Base-by-base conservation (phyloP, 2,329 filamentous ascomycete species). In the Lachnellula suecica region DNA sequence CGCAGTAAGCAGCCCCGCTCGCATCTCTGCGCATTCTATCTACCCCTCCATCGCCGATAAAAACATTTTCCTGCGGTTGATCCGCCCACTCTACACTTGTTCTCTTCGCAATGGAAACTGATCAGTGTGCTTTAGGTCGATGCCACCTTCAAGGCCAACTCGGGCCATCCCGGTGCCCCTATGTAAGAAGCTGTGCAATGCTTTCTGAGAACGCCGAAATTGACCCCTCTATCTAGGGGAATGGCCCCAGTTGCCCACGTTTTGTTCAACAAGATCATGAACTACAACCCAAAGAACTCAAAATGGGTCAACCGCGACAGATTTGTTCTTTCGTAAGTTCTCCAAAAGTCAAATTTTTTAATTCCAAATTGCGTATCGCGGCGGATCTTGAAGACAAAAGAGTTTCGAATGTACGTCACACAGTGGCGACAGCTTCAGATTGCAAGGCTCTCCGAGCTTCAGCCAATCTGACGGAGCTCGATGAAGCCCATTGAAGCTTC, bases 251-350 rank as follows among this genome's bases (percentile, higher is more conserved):
- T 92, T 70, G 87, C 94, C 74, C 94, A 97, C 82, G 91, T 97
- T 69, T 85, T 99, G 62, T 99, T 90, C 81, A 96, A 96, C 85
- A 95, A 94, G 76, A 95, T 97, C 83, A 91, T 99, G 91, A 95
- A 79, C 74, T 99, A 97, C 84, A 99, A 97, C 87, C 94, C 94
- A 68, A 95, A 97, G 87, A 97, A 96, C 84, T 90, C 94, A 66
- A 82, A 91, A 62, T 99, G 92, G 92, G 70, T 94, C 68, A 97
- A 97, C 85, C 88, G 94, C 70, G 94, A 99, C 78, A 89, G 94
- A 74, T 99, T 99, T 71, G 91, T 99, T 59, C 91, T 99, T 72
- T 99, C 94, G 92, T 97, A 84, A 83, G 92, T 88, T 19, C 15
- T 51, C 42, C 24, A 9, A 13, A 17, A 35, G 31, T n/a, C 15